Evolutionary conservation across 345 rosid genomes (phyloP).

Genomic region (Eucalyptus camaldulensis): DNA sequence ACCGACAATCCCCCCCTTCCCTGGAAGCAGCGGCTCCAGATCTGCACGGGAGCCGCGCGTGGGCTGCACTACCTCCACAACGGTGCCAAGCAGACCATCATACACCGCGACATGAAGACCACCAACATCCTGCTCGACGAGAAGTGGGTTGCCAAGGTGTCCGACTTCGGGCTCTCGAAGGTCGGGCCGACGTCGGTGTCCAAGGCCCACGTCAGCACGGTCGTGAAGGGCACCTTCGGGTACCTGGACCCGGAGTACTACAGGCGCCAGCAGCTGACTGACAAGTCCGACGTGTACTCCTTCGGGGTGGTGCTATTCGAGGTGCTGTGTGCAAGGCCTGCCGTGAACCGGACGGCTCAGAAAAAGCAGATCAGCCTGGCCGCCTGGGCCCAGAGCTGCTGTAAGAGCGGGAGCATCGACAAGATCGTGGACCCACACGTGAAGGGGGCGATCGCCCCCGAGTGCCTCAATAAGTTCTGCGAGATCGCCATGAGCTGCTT

Average conservation of each 20-base stretch:
- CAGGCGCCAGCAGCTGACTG: not conserved
- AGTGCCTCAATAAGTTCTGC: conserved; percentile 6
- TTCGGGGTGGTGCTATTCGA: conserved; percentile 21
- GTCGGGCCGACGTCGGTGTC: not conserved
- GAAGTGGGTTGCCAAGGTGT: conserved; percentile 7
- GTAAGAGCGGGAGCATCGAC: not conserved
- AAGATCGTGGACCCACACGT: conserved; percentile 6
- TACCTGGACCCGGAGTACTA: conserved; percentile 12
- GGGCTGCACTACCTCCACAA: conserved; percentile 16
- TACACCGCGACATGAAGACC: conserved; percentile 15
- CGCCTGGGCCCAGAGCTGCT: not conserved
- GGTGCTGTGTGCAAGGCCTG: conserved; percentile 3
- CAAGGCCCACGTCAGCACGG: not conserved
- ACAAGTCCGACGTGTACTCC: conserved; percentile 14
- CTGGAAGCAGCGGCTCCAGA: conserved; percentile 12
- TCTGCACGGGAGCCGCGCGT: conserved; percentile 13
- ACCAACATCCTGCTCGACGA: conserved; percentile 8
- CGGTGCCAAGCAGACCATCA: conserved; percentile 4
- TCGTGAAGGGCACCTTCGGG: conserved; percentile 13
- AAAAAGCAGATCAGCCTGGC: not conserved
- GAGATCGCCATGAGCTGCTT: conserved; percentile 34
- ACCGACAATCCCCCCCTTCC: conserved; percentile 3
- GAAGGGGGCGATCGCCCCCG: not conserved
- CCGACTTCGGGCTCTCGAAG: conserved; percentile 10
- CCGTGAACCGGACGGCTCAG: not conserved